phyloP scores from a whole-genome alignment of 805 yeast species.

The Kazachstania kunashirensis region DNA sequence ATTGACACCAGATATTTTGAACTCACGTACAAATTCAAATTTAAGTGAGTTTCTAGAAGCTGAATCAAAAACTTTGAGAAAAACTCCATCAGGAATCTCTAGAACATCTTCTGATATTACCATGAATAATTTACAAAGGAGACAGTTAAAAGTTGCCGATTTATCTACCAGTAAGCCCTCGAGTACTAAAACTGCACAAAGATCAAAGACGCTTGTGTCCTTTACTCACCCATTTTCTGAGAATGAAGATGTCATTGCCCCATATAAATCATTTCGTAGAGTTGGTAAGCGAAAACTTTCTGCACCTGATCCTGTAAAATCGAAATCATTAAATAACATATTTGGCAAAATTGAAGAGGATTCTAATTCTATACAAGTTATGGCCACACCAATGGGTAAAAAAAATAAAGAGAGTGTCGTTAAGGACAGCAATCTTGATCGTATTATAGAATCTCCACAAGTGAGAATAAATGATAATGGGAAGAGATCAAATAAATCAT shows the following conservation, averaged over 20 bases:
- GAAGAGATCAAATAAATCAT: no score
- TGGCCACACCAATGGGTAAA: constrained; percentile 22
- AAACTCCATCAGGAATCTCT: constrained; percentile 14
- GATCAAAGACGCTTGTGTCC: not conserved
- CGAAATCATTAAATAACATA: not conserved
- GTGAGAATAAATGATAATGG: no score
- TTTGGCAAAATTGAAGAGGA: constrained; percentile 6
- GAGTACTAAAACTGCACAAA: not conserved
- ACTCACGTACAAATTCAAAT: constrained; percentile 19
- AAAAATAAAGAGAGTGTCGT: constrained; percentile 10
- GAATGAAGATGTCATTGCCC: not conserved
- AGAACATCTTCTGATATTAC: constrained; percentile 24
- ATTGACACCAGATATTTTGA: constrained; percentile 6
- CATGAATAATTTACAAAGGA: constrained; percentile 22
- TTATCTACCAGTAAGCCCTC: constrained; percentile 6
- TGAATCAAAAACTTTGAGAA: constrained; percentile 8
- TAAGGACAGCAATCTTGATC: constrained; percentile 9
- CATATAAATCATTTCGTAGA: constrained; percentile 20
- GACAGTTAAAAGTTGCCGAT: constrained; percentile 23
- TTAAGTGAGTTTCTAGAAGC: constrained; percentile 20
- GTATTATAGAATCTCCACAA: constrained; percentile 24
- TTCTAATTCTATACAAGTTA: constrained; percentile 12
- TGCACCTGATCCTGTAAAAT: not conserved
- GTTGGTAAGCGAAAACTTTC: constrained; percentile 22
- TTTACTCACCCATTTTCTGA: not conserved